Evolutionary conservation across 1,284 basidiomycete species (phyloP).

Genomic region (Boletus nobilissimus): DNA sequence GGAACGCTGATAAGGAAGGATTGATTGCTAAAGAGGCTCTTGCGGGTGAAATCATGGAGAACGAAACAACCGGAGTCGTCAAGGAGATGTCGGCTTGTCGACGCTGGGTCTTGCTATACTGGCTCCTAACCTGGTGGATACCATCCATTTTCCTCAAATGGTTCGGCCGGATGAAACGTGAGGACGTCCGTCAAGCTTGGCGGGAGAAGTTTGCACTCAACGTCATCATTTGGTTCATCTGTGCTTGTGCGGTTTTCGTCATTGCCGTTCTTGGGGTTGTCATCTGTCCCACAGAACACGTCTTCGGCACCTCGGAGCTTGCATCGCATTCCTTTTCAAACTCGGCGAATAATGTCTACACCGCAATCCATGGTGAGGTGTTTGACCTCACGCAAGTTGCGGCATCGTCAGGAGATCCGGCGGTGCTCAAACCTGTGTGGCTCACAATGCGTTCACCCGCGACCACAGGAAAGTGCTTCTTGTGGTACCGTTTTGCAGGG

Average conservation of each 20-base stretch:
- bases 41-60: constrained; percentile 82
- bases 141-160: constrained; percentile 78
- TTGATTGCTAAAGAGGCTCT: constrained; percentile 82
- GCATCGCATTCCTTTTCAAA: constrained; percentile 72
- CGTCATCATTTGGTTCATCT: constrained; percentile 95
- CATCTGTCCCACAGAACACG: constrained; percentile 95
- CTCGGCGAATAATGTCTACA: constrained; percentile 80
- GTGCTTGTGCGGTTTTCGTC: constrained; percentile 89
- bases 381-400: constrained; percentile 79
- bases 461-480: too few species aligned
- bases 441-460: too few species aligned
- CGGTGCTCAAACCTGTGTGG: too few species aligned
- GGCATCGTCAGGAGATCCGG: too few species aligned
- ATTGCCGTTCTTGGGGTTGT: constrained; percentile 89
- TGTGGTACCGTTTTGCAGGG: too few species aligned
- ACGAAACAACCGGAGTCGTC: constrained; percentile 88
- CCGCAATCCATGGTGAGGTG: constrained; percentile 91
- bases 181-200: constrained; percentile 96
- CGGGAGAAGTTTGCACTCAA: constrained; percentile 97
- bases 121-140: constrained; percentile 93
- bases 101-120: constrained; percentile 89
- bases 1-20: constrained; percentile 78
- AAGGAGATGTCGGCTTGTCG: constrained; percentile 83
- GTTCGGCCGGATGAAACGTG: constrained; percentile 91
- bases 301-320: constrained; percentile 86